Evolutionary conservation across 345 rosid species (phyloP), one percentile per base, ranked within the genome.

Genomic region (Hibiscus mutabilis): DNA sequence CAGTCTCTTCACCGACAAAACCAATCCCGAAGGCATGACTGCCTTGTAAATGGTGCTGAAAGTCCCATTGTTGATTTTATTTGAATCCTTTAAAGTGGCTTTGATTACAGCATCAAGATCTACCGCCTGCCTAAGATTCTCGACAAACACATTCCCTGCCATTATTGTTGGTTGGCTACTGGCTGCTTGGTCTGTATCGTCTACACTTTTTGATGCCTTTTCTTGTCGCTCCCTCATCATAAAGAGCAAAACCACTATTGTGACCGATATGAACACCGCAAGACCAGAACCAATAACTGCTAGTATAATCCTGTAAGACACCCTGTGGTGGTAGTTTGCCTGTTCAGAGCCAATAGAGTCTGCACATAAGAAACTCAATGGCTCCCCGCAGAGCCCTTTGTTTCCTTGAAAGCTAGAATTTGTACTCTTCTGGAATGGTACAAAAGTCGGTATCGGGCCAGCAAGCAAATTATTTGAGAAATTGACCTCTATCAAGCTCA

Each of bases 201-300:
- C 92, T 2, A 78, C 73, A 44, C 81, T 73, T 78, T 87, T 87
- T 51, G 90, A 85, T 4, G 79, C 90, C 79, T 87, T 92, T 80
- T 95, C 99, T 82, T 95, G 99, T 57, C 84, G 90, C 79, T 95
- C 99, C 85, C 99, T 84, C 89, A 92, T 83, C 97, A 95, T 91
- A 77, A 90, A 92, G 74, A 95, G 87, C 56, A 92, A 75, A 79
- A 95, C 97, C 74, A 95, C 93, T 22, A 90, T 63, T 31, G 96
- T 89, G 69, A 95, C 97, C 0, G 97, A 87, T 57, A 83, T 77
- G 75, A 95, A 95, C 44, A 95, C 97, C 6, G 96, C 90, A 76
- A 92, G 76, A 68, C 97, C 97, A 6, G 97, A 95, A 71, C 99
- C 97, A 35, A 95, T 82, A 55, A 95, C 97, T 35, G 92, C 92